Evolutionary conservation across 192 early-diverging fungal genomes (phyloP).

Genomic region (Funneliformis geosporum): DNA sequence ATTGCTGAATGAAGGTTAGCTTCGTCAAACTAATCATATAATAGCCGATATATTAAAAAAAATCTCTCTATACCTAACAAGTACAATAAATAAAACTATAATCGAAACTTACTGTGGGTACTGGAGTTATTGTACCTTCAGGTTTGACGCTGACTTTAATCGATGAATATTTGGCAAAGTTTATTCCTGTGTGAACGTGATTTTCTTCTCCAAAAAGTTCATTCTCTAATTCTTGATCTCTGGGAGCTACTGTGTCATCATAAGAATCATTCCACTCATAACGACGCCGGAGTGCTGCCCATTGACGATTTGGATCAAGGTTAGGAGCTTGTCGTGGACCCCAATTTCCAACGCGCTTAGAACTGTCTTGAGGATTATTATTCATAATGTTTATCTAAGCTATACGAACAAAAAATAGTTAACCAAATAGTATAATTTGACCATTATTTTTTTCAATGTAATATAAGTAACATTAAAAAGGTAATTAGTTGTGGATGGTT

Average conservation of each 20-base stretch:
- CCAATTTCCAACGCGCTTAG: constrained; percentile 31
- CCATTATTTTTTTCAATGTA: too few relatives aligned
- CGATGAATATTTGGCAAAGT: constrained; percentile 75
- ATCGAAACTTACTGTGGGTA: constrained; percentile 42
- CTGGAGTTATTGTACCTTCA: constrained; percentile 47
- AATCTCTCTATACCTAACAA: background rate
- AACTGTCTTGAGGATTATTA: too few relatives aligned
- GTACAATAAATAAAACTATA: background rate
- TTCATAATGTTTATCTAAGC: too few relatives aligned
- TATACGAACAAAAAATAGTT: too few relatives aligned
- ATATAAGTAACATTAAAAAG: too few relatives aligned
- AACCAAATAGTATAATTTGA: too few relatives aligned
- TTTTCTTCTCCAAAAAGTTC: constrained; percentile 61
- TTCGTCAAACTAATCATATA: constrained; percentile 56
- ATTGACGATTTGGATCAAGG: constrained; percentile 43
- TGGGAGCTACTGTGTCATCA: constrained; percentile 56
- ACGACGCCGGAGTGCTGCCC: constrained; percentile 48
- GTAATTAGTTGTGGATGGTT: too few relatives aligned
- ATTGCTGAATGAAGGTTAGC: constrained; percentile 64
- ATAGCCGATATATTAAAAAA: background rate
- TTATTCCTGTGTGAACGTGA: constrained; percentile 72
- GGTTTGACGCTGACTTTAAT: constrained; percentile 72
- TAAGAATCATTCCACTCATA: constrained; percentile 60
- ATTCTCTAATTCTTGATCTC: constrained; percentile 60
- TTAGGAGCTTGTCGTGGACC: constrained; percentile 10